A percentile compares a stretch with the other conserved stretches of the same genome.
Conservation (phyloP, 805 yeast genomes). For the Hanseniaspora hatyaiensis region DNA sequence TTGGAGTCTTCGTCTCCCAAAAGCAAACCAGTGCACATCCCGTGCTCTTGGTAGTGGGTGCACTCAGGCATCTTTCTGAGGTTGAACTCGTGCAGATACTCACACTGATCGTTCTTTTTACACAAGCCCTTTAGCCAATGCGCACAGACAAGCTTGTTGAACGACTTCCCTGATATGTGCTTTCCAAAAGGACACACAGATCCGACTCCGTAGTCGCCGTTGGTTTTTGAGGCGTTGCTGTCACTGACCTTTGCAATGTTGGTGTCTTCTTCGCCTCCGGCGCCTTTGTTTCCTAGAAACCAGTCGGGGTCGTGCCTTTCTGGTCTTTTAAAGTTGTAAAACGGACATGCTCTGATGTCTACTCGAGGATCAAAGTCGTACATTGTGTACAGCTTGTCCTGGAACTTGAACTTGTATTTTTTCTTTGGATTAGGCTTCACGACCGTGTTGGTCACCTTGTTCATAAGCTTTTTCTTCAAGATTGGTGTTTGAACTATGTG, state of each 20-base stretch:
- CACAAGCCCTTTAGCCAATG: constrained; percentile 97
- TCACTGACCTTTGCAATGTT: background rate
- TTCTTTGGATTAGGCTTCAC: constrained; percentile 3
- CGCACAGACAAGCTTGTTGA: constrained; percentile 82
- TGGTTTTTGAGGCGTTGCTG: background rate
- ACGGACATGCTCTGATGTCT: constrained; percentile 11
- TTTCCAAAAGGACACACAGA: constrained; percentile 58
- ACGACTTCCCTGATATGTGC: constrained; percentile 57
- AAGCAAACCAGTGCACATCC: constrained; percentile 64
- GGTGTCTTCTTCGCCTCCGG: background rate
- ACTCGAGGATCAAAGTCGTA: constrained; percentile 14
- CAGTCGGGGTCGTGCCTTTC: constrained; percentile 10
- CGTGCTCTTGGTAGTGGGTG: constrained; percentile 65
- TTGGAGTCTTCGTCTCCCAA: constrained; percentile 6
- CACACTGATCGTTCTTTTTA: constrained; percentile 93
- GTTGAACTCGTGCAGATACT: constrained; percentile 89
- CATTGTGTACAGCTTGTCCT: constrained; percentile 11
- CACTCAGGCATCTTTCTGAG: constrained; percentile 95
- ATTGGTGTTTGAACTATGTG: constrained; percentile 9
- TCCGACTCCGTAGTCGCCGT: constrained; percentile 44
- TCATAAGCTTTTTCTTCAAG: background rate
- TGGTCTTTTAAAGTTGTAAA: constrained; percentile 11
- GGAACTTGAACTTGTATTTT: constrained; percentile 14
- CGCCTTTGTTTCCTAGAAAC: constrained; percentile 4
- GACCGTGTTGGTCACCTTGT: background rate